Percentiles rank a stretch among this genome's conserved stretches.
phyloP scores from a whole-genome alignment of 768 basidiomycete genomes.

The Dacryopinax primogenitus region DNA sequence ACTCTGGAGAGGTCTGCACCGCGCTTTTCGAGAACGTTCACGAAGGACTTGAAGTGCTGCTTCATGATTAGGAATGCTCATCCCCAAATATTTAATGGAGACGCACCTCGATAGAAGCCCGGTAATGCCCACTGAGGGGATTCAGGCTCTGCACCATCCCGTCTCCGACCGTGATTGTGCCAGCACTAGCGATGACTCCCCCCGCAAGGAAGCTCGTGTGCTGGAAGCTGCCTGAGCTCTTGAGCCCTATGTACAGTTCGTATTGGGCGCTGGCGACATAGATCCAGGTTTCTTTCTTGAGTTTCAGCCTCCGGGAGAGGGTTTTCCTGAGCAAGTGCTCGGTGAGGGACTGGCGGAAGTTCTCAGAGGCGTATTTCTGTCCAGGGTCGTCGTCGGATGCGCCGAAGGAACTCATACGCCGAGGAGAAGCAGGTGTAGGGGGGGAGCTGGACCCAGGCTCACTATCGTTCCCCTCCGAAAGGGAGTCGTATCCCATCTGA shows the following conservation, averaged over 20 bases:
- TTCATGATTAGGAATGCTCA: not conserved
- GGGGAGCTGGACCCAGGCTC: conserved; percentile 21
- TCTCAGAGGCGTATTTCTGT: conserved; percentile 22
- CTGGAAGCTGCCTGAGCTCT: conserved; percentile 49
- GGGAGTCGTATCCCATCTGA: conserved; percentile 21
- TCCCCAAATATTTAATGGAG: not conserved
- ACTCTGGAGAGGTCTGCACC: conserved; percentile 50
- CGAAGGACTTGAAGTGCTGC: conserved; percentile 49
- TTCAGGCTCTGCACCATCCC: conserved; percentile 48
- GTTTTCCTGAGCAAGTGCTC: conserved; percentile 48
- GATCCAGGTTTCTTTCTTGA: conserved; percentile 50
- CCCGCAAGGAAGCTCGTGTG: conserved; percentile 51
- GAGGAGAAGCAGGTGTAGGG: conserved; percentile 20
- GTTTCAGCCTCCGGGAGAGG: conserved; percentile 19
- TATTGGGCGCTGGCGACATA: conserved; percentile 44
- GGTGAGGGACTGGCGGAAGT: conserved; percentile 42
- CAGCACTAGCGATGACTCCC: conserved; percentile 28
- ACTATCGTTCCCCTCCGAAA: conserved; percentile 17
- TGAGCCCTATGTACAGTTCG: conserved; percentile 57
- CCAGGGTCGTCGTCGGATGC: conserved; percentile 20
- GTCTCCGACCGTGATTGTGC: conserved; percentile 50
- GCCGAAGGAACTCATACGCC: conserved; percentile 22
- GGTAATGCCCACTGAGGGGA: conserved; percentile 56
- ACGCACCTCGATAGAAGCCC: conserved; percentile 43
- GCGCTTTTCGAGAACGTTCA: conserved; percentile 38